phyloP scores from a whole-genome alignment of 352 stramenopile genomes.

The Phytophthora citricola region DNA sequence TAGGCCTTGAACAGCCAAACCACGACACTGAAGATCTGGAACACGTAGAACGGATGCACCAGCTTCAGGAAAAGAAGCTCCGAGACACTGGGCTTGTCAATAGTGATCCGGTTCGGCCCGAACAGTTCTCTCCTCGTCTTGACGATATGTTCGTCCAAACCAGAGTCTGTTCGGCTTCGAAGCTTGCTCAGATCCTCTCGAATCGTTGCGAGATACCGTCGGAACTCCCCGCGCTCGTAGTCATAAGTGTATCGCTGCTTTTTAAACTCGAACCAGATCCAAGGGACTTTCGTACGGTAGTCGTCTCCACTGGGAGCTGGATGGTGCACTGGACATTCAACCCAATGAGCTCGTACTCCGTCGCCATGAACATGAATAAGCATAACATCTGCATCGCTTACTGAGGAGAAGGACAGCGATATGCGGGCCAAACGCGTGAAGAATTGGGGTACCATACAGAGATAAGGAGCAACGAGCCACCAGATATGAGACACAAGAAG shows the following conservation, averaged over 20 bases:
- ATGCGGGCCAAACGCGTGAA: slow-evolving; percentile 61
- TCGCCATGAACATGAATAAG: slow-evolving; percentile 51
- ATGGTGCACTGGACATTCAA: slow-evolving; percentile 50
- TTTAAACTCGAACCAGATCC: slow-evolving; percentile 75
- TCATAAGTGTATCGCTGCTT: slow-evolving; percentile 72
- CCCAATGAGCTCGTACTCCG: slow-evolving; percentile 43
- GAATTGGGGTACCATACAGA: too few species aligned
- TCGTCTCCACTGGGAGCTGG: slow-evolving; percentile 15
- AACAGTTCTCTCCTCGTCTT: slow-evolving; percentile 42
- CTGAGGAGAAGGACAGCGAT: slow-evolving; percentile 25
- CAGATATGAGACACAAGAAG: slow-evolving; percentile 19
- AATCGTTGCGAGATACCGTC: slow-evolving; percentile 49
- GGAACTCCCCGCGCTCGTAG: slow-evolving; percentile 52
- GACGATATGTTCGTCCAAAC: not conserved
- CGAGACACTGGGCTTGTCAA: slow-evolving; percentile 38
- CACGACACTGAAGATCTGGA: slow-evolving; percentile 59
- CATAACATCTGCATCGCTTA: slow-evolving; percentile 55
- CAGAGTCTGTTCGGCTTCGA: not conserved
- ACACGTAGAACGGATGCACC: slow-evolving; percentile 69
- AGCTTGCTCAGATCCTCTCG: slow-evolving; percentile 35
- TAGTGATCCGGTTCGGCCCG: slow-evolving; percentile 52
- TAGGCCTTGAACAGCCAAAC: slow-evolving; percentile 62
- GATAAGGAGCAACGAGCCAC: too few species aligned
- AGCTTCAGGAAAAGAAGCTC: slow-evolving; percentile 62
- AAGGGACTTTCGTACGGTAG: slow-evolving; percentile 35